These are phyloP conservation scores for Blastocystis sp. DNA, from an alignment of 352 stramenopile species.

Conservation along the genomic window DNA sequence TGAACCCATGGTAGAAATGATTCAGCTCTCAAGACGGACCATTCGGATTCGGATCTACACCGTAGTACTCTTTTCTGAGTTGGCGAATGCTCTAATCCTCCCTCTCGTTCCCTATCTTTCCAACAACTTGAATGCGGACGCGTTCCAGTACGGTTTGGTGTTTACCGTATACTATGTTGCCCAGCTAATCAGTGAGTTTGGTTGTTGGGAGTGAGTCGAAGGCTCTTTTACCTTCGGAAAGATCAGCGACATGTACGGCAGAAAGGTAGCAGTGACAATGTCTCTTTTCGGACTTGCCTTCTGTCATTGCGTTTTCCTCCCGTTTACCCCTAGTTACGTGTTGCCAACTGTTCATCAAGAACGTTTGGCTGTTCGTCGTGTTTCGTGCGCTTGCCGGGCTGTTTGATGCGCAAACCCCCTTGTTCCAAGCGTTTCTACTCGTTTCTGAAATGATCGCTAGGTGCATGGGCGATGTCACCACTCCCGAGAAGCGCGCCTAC, in stretches of 20 bases:
- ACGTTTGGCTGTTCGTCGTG: constrained; percentile 26
- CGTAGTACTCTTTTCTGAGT: constrained; percentile 30
- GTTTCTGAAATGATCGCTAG: neutral
- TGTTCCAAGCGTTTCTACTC: constrained; percentile 40
- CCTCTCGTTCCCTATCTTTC: constrained; percentile 54
- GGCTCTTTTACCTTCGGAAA: constrained; percentile 39
- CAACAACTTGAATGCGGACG: constrained; percentile 42
- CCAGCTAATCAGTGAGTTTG: constrained; percentile 40
- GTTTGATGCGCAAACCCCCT: constrained; percentile 36
- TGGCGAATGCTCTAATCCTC: constrained; percentile 44
- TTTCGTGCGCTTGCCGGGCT: constrained; percentile 39
- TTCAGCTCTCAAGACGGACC: no score
- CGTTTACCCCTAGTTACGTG: constrained; percentile 19
- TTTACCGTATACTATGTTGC: constrained; percentile 64
- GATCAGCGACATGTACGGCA: constrained; percentile 42
- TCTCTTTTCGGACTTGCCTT: constrained; percentile 12
- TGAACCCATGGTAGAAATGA: no score
- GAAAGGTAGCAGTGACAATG: constrained; percentile 1
- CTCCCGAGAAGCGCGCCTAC: constrained; percentile 1
- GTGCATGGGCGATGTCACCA: constrained; percentile 38
- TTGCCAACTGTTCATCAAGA: constrained; percentile 23
- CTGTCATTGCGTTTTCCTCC: neutral
- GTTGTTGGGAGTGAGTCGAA: neutral
- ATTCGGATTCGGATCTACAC: neutral
- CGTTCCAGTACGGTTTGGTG: constrained; percentile 15